Evolutionary conservation across 2,329 filamentous ascomycete genomes (phyloP), one percentile per base, ranked within the genome.

Genomic region (Volutella citrinella): DNA sequence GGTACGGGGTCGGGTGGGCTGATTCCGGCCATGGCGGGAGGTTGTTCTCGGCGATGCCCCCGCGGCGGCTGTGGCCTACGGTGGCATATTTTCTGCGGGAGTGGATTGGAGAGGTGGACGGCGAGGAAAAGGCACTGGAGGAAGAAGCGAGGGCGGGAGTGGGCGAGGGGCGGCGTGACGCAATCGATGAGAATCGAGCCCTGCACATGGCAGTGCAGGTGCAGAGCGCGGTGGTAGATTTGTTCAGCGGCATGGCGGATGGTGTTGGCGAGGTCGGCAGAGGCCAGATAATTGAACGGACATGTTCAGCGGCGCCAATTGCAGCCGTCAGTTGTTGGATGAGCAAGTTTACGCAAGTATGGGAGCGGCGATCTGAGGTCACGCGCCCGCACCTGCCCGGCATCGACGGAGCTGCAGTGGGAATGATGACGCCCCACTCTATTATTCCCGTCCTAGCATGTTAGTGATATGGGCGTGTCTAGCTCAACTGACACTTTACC

Each of bases 1-100:
- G 87, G 66, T 98, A 97, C 2, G 93, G 93, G 0, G 90, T 91
- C 2, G 86, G 87, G 24, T 70, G 55, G 14, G 55, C 42, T 6
- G 58, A 55, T 6, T 58, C 55, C 4, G 76, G 76, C 76, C 76
- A 80, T 21, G 52, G 44, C 6, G 55, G 47, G 25, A 35, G 10
- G 13, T 48, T 38, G 15, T 46, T 34, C 16, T 34, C 29, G 15
- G 27, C 26, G 17, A 34, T 36, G 19, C 32, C 28, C 5, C 30
- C 34, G 23, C 32, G 17, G 22, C 23, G 32, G n/a, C 33, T 24
- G 30, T 43, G 33, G 14, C 38, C 46, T 16, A 52, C 27, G 21
- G 48, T 45, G 27, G 52, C 48, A 45, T 52, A 52, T 40, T 35
- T 36, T 27, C 38, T 49, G 18, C 28, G n/a, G 14, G 17, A 30